These are phyloP conservation scores for Tricholoma flavovirens DNA, from an alignment of 768 basidiomycete genomes.

Conservation along the genomic window DNA sequence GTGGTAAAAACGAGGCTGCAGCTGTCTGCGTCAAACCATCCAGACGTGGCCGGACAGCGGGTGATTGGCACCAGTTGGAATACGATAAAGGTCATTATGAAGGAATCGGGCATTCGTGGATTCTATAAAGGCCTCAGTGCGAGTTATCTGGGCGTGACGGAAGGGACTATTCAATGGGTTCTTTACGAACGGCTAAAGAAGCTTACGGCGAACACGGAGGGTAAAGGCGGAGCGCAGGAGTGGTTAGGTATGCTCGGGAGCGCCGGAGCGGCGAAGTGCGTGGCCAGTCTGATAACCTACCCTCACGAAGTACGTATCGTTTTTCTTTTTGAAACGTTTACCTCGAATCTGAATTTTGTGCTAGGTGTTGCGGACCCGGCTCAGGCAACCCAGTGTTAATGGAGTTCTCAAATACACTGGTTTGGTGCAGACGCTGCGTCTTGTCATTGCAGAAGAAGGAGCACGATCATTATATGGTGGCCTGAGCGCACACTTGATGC, in stretches of 20 bases:
- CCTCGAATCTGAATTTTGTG: not conserved
- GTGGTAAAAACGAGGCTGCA: slow-evolving; percentile 97
- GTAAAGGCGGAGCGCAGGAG: slow-evolving; percentile 50
- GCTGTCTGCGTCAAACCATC: slow-evolving; percentile 39
- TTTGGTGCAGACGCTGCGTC: slow-evolving; percentile 74
- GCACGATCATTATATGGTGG: slow-evolving; percentile 83
- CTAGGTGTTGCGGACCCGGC: slow-evolving; percentile 85
- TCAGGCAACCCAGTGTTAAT: slow-evolving; percentile 81
- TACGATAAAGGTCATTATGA: slow-evolving; percentile 68
- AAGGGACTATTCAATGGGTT: slow-evolving; percentile 96
- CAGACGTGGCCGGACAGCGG: slow-evolving; percentile 13
- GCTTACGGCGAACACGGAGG: slow-evolving; percentile 49
- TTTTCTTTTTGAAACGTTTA: not conserved
- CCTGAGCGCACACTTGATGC: slow-evolving; percentile 89
- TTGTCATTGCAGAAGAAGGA: slow-evolving; percentile 89
- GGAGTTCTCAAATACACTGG: slow-evolving; percentile 83
- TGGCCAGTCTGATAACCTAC: slow-evolving; percentile 94
- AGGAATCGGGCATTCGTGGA: slow-evolving; percentile 77
- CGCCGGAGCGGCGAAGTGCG: slow-evolving; percentile 88
- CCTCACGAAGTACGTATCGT: slow-evolving; percentile 80
- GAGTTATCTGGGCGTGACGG: slow-evolving; percentile 92
- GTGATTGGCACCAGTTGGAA: slow-evolving; percentile 48
- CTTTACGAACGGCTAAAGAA: slow-evolving; percentile 90
- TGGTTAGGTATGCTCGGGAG: slow-evolving; percentile 85
- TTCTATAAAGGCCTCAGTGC: slow-evolving; percentile 96